Percentiles rank a stretch among this genome's conserved stretches.
Evolutionary conservation across 192 early-diverging fungal species (phyloP).

Genomic region (Phycomyces blakesleeanus): DNA sequence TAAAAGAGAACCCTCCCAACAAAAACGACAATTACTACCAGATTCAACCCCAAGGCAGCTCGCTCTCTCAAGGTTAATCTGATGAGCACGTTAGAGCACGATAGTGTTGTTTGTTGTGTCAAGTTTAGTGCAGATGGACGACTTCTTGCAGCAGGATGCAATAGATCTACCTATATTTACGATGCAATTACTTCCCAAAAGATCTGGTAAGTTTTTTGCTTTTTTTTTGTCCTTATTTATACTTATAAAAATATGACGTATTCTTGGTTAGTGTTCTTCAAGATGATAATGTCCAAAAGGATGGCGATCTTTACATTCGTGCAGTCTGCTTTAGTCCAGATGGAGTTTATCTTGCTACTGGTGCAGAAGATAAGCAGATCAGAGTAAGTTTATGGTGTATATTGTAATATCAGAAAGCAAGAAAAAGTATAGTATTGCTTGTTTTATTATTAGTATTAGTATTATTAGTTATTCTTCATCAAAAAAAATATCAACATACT

Average conservation of each 20-base stretch:
- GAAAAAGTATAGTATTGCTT: too few relatives aligned
- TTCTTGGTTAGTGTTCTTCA: slow-evolving; percentile 57
- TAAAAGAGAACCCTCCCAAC: too few relatives aligned
- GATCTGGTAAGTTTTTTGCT: slow-evolving; percentile 51
- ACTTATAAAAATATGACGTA: too few relatives aligned
- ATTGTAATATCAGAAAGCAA: too few relatives aligned
- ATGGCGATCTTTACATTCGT: slow-evolving; percentile 90
- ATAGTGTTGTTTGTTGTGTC: slow-evolving; percentile 95
- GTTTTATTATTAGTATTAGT: too few relatives aligned
- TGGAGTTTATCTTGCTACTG: slow-evolving; percentile 83
- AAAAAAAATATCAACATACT: too few relatives aligned
- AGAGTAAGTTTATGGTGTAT: slow-evolving; percentile 50
- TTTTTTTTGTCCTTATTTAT: too few relatives aligned
- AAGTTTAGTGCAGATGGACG: slow-evolving; percentile 92
- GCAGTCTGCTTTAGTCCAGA: slow-evolving; percentile 96
- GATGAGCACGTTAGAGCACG: slow-evolving; percentile 54
- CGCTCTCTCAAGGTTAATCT: slow-evolving; percentile 63
- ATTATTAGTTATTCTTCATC: too few relatives aligned
- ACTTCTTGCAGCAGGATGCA: slow-evolving; percentile 92
- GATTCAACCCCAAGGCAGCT: slow-evolving; percentile 63
- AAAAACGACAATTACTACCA: slow-evolving; percentile 15
- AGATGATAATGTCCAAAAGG: slow-evolving; percentile 70
- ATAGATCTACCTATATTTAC: slow-evolving; percentile 84
- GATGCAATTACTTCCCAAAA: slow-evolving; percentile 75
- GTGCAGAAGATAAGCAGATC: slow-evolving; percentile 93